Evolutionary conservation across 306 rosid genomes (phyloP), one percentile per base, ranked within the genome.

Genomic region (Trifolium repens): DNA sequence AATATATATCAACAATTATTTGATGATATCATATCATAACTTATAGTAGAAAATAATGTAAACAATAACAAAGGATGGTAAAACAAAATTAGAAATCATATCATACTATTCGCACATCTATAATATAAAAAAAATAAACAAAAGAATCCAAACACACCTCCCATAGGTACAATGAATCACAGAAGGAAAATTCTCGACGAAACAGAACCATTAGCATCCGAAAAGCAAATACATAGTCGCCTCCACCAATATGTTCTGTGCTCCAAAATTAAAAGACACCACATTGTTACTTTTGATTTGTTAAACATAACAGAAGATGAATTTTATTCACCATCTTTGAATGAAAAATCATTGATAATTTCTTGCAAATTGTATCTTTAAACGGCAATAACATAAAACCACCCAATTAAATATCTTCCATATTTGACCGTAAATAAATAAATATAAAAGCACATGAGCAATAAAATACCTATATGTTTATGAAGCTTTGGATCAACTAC

Each of bases 121-220:
- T 32, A 39, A 39, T 37, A 15, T 67, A 42, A 47, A 30, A 30
- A 67, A 70, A 70, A 55, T 67, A 53, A 19, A 57, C 40, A 59
- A 7, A 42, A 54, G 76, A 50, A 72, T 35, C 44, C 58, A 17
- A 62, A 74, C 87, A 61, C 77, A 92, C 99, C 99, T 96, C 99
- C 99, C 99, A 96, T 79, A 96, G 98, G 84, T 85, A 96, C 84
- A 96, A 83, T 7, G 99, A 92, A 79, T 96, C 99, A 76, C 99
- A 90, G 74, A 96, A 96, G 34, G 99, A 96, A 85, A 96, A 96
- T 69, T 96, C 99, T 76, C 99, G 93, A 43, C 99, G 98, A 77
- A 96, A 96, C 82, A 88, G 79, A 85, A 96, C 99, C 99, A 96
- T 96, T 55, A 96, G 96, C 99, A 96, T 96, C 90, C 99, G 96